Base-by-base conservation (phyloP, 2,329 filamentous ascomycete genomes). In the Xylaria sp. region DNA sequence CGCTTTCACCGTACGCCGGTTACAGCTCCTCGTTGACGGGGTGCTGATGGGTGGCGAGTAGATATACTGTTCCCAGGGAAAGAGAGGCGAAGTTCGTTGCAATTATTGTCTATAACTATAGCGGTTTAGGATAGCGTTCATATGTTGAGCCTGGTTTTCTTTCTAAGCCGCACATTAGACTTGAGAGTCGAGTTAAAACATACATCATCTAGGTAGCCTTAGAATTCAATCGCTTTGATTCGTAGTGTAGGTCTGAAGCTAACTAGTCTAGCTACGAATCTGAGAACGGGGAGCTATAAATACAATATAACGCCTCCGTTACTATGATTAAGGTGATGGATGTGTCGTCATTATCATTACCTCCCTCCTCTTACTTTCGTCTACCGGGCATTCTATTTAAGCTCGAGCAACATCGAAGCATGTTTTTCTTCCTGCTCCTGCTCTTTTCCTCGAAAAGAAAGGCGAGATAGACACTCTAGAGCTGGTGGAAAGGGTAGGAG, bases 261-360 rank as follows among this genome's bases (percentile, higher is more conserved):
- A 64, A 51, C 21, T 19, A 19, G 12, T 14, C 36, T 39, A 12
- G 24, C 24, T n/a, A 36, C 14, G 1, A 39, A 55, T 21, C 58
- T 34, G 4, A 32, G 32, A 14, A 32, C 34, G 6, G 32, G 32
- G 9, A 32, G 12, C 54, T 64, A 60, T 6, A 55, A 60, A n/a
- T 67, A 67, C 48, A 59, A 45, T 64, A 60, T 17, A 27, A 60
- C 47, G 17, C 42, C 39, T 47, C 54, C 45, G 57, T 62, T 7
- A 30, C 39, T 21, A 56, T 57, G 19, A 11, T 19, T 32, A 21
- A 42, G 47, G 42, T 19, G 17, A 36, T 48, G 24, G 45, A 58
- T 54, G 47, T n/a, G 7, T 36, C 12, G 58, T 59, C 36, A 64
- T 47, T 53, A 64, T 63, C 48, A 42, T 64, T 24, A 63, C 51